phyloP scores from a whole-genome alignment of 495 filamentous ascomycete species.

The Penicillium coffeae region DNA sequence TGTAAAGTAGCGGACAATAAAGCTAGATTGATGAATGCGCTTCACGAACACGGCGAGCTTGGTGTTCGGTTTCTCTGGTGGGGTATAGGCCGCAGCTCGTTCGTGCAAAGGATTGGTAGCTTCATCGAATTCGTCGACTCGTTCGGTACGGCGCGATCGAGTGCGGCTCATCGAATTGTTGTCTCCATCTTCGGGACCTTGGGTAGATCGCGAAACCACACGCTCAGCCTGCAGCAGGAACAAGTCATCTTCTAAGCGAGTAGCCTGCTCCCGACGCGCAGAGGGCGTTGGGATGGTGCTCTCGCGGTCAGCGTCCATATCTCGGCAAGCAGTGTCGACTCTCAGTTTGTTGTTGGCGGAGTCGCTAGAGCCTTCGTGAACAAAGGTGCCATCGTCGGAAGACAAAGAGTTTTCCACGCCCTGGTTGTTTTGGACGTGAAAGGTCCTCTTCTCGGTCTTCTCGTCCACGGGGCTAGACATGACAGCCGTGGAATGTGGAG shows the following conservation, averaged over 20 bases:
- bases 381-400: slow-evolving; percentile 39
- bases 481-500: slow-evolving; percentile 32
- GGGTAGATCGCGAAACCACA: slow-evolving; percentile 55
- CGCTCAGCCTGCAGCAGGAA: slow-evolving; percentile 79
- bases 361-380: slow-evolving; percentile 26
- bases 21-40: slow-evolving; percentile 67
- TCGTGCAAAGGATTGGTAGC: slow-evolving; percentile 72
- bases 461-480: slow-evolving; percentile 56
- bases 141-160: slow-evolving; percentile 49
- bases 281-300: slow-evolving; percentile 42
- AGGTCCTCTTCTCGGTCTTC: slow-evolving; percentile 30
- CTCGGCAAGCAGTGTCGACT: slow-evolving; percentile 30
- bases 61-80: slow-evolving; percentile 62
- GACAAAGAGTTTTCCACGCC: slow-evolving; percentile 24
- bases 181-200: slow-evolving; percentile 38
- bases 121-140: slow-evolving; percentile 81
- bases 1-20: slow-evolving; percentile 77
- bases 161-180: slow-evolving; percentile 46
- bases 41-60: slow-evolving; percentile 60
- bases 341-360: slow-evolving; percentile 23
- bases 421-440: slow-evolving; percentile 21
- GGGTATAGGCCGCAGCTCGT: slow-evolving; percentile 62
- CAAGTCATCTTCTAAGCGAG: slow-evolving; percentile 78
- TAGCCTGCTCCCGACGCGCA: slow-evolving; percentile 60
- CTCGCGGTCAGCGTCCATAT: slow-evolving; percentile 22